Conservation (phyloP, 345 rosid genomes). For the Linum lewisii region DNA sequence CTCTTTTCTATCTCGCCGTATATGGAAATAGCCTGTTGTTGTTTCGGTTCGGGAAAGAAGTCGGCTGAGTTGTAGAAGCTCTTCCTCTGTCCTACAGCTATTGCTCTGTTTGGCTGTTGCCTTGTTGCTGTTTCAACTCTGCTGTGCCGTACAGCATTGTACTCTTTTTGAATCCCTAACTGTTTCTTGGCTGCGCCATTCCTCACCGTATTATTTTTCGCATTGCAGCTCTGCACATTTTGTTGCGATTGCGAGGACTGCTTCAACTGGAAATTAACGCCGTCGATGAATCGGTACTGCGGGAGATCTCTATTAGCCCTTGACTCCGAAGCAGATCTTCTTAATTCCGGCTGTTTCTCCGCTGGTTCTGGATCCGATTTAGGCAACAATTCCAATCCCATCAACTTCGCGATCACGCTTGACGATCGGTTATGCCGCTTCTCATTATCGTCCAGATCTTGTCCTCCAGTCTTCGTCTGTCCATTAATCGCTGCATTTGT, state of each 20-base stretch:
- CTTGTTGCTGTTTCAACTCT: conserved; percentile 37
- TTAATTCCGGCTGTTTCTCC: conserved; percentile 38
- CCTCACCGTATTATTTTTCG: conserved; percentile 15
- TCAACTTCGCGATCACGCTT: conserved; percentile 81
- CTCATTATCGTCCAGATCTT: conserved; percentile 23
- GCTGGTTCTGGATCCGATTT: conserved; percentile 38
- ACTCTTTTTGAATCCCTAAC: conserved; percentile 17
- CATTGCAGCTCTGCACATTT: conserved; percentile 7
- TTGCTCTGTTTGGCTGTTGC: conserved; percentile 22
- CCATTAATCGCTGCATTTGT: conserved; percentile 29
- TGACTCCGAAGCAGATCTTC: conserved; percentile 96
- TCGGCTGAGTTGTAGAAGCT: conserved; percentile 65
- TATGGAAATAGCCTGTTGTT: conserved; percentile 23
- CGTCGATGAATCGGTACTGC: conserved; percentile 48
- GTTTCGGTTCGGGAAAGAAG: conserved; percentile 68
- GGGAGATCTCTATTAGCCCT: conserved; percentile 47
- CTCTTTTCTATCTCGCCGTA: conserved; percentile 58
- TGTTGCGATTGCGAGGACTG: conserved; percentile 20
- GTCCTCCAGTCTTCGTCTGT: conserved; percentile 17
- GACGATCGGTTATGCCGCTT: conserved; percentile 51
- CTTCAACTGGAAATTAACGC: conserved; percentile 34
- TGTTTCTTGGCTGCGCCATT: conserved; percentile 15
- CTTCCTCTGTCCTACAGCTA: conserved; percentile 29
- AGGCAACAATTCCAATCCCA: conserved; percentile 81
- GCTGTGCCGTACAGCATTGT: conserved; percentile 17